Conservation (phyloP, 176 grass and related monocot genomes). For the Aegilops umbellulata region DNA sequence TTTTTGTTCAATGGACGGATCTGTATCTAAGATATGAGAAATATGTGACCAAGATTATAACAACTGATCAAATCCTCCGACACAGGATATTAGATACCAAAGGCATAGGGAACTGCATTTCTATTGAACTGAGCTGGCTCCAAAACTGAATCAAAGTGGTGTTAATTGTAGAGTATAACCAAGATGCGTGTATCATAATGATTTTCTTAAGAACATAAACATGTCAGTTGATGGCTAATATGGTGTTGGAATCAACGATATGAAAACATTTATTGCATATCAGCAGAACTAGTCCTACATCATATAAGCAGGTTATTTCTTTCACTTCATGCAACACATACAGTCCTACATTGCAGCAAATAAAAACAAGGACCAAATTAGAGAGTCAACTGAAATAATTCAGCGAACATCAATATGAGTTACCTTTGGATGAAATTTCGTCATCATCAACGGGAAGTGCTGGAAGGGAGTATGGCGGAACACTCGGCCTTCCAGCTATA, state of each 20-base stretch:
- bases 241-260: background rate
- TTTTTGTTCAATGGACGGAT: background rate
- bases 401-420: conserved; percentile 9
- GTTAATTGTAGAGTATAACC: background rate
- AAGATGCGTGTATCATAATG: background rate
- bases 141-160: background rate
- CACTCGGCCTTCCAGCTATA: conserved; percentile 54
- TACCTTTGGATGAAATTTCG: conserved; percentile 76
- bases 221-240: background rate
- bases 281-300: background rate
- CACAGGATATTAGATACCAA: background rate
- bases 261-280: background rate
- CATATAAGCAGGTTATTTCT: background rate
- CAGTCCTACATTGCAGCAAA: background rate
- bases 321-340: background rate
- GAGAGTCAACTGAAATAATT: conserved; percentile 12
- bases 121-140: background rate
- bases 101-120: background rate
- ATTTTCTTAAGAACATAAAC: background rate
- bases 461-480: conserved; percentile 66
- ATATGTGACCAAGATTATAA: background rate
- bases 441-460: conserved; percentile 72
- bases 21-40: background rate
- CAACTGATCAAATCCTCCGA: background rate
- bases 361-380: background rate